phyloP scores from a whole-genome alignment of 352 stramenopile genomes.

The Globisporangium megalacanthum region DNA sequence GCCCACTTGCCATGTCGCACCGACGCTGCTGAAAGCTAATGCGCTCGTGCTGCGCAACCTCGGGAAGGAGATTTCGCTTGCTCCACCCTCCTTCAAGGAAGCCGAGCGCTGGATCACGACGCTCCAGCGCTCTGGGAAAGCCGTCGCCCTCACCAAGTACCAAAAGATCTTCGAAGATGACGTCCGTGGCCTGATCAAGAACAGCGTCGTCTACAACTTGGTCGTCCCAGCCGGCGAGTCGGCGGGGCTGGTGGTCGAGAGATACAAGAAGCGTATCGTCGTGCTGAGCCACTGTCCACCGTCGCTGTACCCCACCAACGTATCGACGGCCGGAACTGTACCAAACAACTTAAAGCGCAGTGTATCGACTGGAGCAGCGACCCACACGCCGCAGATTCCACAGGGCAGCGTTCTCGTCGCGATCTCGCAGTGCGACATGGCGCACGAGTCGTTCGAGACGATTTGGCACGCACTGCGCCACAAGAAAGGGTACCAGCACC shows the following conservation, averaged over 20 bases:
- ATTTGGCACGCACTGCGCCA: slow-evolving; percentile 64
- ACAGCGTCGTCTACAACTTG: slow-evolving; percentile 52
- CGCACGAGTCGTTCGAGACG: slow-evolving; percentile 58
- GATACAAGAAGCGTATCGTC: slow-evolving; percentile 55
- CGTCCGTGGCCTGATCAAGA: slow-evolving; percentile 28
- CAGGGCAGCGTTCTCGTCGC: slow-evolving; percentile 49
- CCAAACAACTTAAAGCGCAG: slow-evolving; percentile 2
- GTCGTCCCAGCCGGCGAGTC: slow-evolving; percentile 19
- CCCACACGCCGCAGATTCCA: slow-evolving; percentile 21
- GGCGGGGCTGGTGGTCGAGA: slow-evolving; percentile 44
- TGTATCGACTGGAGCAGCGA: slow-evolving; percentile 1
- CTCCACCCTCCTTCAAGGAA: slow-evolving; percentile 29
- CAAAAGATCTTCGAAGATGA: slow-evolving; percentile 50
- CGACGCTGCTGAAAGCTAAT: slow-evolving; percentile 46
- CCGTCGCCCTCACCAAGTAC: slow-evolving; percentile 24
- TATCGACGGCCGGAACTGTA: background rate
- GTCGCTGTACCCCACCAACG: background rate
- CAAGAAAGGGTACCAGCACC: slow-evolving; percentile 41
- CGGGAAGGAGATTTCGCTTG: slow-evolving; percentile 39
- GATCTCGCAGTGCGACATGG: slow-evolving; percentile 54
- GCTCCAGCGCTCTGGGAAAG: slow-evolving; percentile 23
- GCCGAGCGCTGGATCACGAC: slow-evolving; percentile 41
- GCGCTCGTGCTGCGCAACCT: slow-evolving; percentile 49
- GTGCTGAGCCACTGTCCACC: slow-evolving; percentile 42
- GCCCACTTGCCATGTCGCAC: slow-evolving; percentile 35